phyloP scores from a whole-genome alignment of 2,329 filamentous ascomycete genomes.

The Phoma sp. region DNA sequence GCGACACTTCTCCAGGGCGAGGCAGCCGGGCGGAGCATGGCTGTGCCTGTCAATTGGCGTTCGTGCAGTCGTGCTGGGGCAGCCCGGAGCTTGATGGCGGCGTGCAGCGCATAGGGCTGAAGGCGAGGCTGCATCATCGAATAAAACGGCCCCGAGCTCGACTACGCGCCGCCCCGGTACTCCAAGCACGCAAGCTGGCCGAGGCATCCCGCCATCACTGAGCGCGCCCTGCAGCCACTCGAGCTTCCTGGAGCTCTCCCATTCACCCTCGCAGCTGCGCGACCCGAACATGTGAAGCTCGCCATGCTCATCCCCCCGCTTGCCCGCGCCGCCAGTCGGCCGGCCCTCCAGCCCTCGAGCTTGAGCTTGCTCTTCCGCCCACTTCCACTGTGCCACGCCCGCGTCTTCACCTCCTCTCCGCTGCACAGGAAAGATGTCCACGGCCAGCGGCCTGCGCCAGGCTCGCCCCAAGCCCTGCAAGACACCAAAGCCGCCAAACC shows the following conservation, averaged over 20 bases:
- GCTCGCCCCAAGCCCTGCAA: conserved; percentile 32
- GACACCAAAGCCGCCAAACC: conserved; percentile 31
- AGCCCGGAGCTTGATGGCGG: conserved; percentile 19
- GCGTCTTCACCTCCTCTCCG: conserved; percentile 55
- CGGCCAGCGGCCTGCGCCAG: conserved; percentile 39
- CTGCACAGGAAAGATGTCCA: conserved; percentile 54
- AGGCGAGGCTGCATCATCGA: conserved; percentile 6
- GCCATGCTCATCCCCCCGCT: conserved; percentile 48
- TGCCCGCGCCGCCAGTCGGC: conserved; percentile 44
- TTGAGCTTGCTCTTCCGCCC: conserved; percentile 28
- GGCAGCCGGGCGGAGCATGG: conserved; percentile 43
- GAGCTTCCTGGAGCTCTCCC: conserved; percentile 7
- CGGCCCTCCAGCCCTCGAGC: conserved; percentile 29
- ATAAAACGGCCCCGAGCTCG: too few relatives aligned
- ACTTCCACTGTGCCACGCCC: conserved; percentile 32
- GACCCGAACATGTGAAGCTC: conserved; percentile 33
- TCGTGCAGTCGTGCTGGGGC: conserved; percentile 15
- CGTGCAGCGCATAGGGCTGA: conserved; percentile 17
- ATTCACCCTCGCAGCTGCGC: not conserved
- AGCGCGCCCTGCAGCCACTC: conserved; percentile 13
- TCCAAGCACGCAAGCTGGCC: conserved; percentile 11
- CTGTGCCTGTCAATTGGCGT: conserved; percentile 37
- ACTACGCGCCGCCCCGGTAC: too few relatives aligned
- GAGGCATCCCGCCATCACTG: conserved; percentile 22
- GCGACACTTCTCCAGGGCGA: conserved; percentile 35